A percentile compares a stretch with the other conserved stretches of the same genome.
phyloP scores from a whole-genome alignment of 805 yeast genomes.

The Pichia phayaonensis region DNA sequence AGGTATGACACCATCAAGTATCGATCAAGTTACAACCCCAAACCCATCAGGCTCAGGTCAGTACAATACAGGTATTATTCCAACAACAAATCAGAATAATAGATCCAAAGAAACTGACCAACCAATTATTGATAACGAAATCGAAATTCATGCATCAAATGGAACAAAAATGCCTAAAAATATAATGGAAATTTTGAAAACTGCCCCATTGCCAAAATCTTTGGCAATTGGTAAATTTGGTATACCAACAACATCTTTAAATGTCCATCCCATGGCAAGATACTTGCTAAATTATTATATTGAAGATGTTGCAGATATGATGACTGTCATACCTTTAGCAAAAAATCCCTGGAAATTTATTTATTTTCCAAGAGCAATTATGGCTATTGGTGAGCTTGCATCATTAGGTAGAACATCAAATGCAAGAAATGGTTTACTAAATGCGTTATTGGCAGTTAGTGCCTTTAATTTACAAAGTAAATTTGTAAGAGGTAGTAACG shows the following conservation, averaged over 20 bases:
- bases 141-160: conserved; percentile 26
- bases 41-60: background rate
- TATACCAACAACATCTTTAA: conserved; percentile 56
- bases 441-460: conserved; percentile 73
- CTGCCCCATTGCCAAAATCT: conserved; percentile 37
- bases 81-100: conserved; percentile 13
- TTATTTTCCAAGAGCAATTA: conserved; percentile 75
- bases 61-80: conserved; percentile 5
- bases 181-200: conserved; percentile 43
- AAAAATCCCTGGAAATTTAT: conserved; percentile 85
- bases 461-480: conserved; percentile 76
- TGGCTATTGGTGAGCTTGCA: conserved; percentile 75
- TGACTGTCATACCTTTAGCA: conserved; percentile 57
- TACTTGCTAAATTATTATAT: conserved; percentile 66
- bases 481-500: conserved; percentile 56
- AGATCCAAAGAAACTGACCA: conserved; percentile 10
- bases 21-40: background rate
- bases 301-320: conserved; percentile 67
- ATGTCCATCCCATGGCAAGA: conserved; percentile 62
- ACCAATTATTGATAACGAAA: conserved; percentile 23
- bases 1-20: background rate
- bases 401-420: conserved; percentile 67
- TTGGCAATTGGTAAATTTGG: conserved; percentile 32
- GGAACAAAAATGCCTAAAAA: conserved; percentile 42
- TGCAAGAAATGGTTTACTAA: conserved; percentile 69